Evolutionary conservation across 805 yeast species (phyloP).

Genomic region (Monosporozyma servazzii): DNA sequence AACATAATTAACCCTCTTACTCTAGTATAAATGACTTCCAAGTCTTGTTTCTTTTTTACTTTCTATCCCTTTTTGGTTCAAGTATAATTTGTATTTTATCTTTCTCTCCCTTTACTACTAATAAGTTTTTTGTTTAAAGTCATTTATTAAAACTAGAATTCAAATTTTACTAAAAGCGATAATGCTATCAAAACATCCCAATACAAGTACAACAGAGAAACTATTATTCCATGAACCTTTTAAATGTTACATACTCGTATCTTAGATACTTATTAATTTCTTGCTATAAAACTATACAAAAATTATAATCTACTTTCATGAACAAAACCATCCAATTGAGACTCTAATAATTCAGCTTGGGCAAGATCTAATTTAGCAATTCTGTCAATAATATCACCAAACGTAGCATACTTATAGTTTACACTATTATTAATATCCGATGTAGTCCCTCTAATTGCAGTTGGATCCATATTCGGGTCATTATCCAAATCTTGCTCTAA

Average conservation of each 20-base stretch:
- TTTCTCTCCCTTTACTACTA: no score
- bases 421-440: constrained; percentile 15
- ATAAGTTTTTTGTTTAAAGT: no score
- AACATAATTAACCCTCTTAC: neutral
- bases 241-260: neutral
- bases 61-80: neutral
- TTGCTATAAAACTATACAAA: neutral
- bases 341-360: constrained; percentile 15
- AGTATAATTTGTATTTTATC: no score
- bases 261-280: neutral
- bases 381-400: constrained; percentile 24
- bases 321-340: constrained; percentile 19
- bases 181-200: no score
- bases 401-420: constrained; percentile 23
- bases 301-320: constrained; percentile 17
- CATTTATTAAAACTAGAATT: no score
- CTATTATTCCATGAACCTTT: neutral
- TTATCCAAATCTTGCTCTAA: neutral
- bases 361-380: constrained; percentile 20
- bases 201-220: no score
- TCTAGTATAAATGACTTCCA: no score
- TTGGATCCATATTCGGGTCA: neutral
- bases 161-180: no score
- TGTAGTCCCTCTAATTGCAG: constrained; percentile 10
- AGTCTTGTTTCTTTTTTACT: no score